A percentile compares a stretch with the other conserved stretches of the same genome.
These are phyloP conservation scores for Biscutella laevigata DNA, from an alignment of 441 rosid genomes.

Conservation along the genomic window DNA sequence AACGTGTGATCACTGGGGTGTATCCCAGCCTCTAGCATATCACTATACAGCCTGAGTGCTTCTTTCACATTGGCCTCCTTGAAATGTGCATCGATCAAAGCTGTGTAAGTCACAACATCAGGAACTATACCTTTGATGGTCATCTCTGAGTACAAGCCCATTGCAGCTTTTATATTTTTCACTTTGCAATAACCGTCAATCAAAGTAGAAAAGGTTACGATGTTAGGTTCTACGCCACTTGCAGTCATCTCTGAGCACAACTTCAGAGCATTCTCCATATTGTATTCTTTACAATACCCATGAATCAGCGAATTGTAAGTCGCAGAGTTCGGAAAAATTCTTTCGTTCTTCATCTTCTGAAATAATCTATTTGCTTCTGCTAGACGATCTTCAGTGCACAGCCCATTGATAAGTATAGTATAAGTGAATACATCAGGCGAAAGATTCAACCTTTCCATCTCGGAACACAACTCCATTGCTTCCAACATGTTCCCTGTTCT, in stretches of 20 bases:
- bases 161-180: constrained; percentile 39
- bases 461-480: constrained; percentile 35
- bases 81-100: constrained; percentile 42
- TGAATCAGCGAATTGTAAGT: constrained; percentile 51
- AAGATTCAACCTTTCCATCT: constrained; percentile 38
- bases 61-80: constrained; percentile 37
- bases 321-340: constrained; percentile 37
- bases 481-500: constrained; percentile 34
- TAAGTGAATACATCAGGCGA: constrained; percentile 49
- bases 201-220: constrained; percentile 39
- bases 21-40: constrained; percentile 37
- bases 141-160: constrained; percentile 42
- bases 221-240: constrained; percentile 32
- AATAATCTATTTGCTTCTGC: constrained; percentile 39
- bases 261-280: constrained; percentile 37
- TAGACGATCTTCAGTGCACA: constrained; percentile 29
- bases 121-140: constrained; percentile 39
- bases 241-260: constrained; percentile 40
- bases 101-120: constrained; percentile 41
- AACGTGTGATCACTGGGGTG: constrained; percentile 36
- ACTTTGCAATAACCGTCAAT: constrained; percentile 43
- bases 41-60: constrained; percentile 33
- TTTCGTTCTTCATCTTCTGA: constrained; percentile 41
- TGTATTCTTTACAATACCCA: constrained; percentile 42
- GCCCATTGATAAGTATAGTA: constrained; percentile 47